Evolutionary conservation across 345 rosid genomes (phyloP).

Genomic region (Geranium rotundifolium): DNA sequence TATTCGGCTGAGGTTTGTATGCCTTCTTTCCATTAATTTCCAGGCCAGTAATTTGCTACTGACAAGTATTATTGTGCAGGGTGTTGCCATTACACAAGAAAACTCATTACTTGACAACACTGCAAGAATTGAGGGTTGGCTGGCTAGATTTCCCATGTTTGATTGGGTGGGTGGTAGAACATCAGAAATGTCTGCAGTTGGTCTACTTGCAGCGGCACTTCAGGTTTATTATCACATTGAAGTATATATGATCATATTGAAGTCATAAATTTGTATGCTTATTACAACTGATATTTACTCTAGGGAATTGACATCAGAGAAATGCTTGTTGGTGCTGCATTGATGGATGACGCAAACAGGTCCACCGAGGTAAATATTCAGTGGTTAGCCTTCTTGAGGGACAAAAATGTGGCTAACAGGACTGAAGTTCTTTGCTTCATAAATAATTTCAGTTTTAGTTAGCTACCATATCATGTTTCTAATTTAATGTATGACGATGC

Average conservation of each 20-base stretch:
- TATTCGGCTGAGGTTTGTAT: too few species aligned
- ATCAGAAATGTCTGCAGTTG: constrained; percentile 97
- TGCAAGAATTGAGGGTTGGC: constrained; percentile 92
- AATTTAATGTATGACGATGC: too few species aligned
- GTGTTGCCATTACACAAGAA: constrained; percentile 96
- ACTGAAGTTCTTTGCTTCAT: too few species aligned
- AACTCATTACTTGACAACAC: constrained; percentile 91
- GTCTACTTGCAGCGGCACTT: constrained; percentile 93
- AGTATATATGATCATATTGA: too few species aligned
- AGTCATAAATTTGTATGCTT: background rate
- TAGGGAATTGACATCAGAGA: constrained; percentile 81
- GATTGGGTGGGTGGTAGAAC: constrained; percentile 99
- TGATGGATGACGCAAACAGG: constrained; percentile 89
- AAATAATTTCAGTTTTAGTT: too few species aligned
- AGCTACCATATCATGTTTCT: too few species aligned
- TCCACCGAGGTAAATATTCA: constrained; percentile 32
- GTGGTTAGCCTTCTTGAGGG: background rate
- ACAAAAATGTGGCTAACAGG: too few species aligned
- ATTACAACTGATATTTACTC: constrained; percentile 11
- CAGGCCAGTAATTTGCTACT: too few species aligned
- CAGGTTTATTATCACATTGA: constrained; percentile 38
- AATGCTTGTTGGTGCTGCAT: constrained; percentile 86
- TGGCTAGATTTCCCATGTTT: constrained; percentile 96
- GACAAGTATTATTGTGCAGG: constrained; percentile 38
- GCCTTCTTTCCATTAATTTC: too few species aligned